Evolutionary conservation across 2,329 filamentous ascomycete species (phyloP).

Genomic region (Fusarium napiforme): DNA sequence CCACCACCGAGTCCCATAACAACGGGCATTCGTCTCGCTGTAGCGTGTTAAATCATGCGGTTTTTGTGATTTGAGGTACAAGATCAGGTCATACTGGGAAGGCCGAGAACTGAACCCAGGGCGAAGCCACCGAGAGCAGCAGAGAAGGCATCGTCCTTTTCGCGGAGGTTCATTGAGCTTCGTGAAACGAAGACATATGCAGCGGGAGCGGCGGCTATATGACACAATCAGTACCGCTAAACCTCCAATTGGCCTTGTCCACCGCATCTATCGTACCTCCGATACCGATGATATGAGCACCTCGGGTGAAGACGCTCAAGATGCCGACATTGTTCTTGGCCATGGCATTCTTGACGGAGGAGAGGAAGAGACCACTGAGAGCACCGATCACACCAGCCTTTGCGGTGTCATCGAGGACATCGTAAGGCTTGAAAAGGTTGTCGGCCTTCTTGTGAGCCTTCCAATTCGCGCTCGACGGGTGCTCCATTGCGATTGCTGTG

Average conservation of each 20-base stretch:
- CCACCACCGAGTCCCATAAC: constrained; percentile 73
- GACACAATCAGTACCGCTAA: constrained; percentile 43
- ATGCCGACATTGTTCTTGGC: constrained; percentile 83
- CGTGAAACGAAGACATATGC: constrained; percentile 81
- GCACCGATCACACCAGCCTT: constrained; percentile 74
- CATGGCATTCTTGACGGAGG: constrained; percentile 87
- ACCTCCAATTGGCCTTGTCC: constrained; percentile 32
- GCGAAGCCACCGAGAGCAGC: constrained; percentile 80
- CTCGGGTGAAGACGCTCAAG: constrained; percentile 82
- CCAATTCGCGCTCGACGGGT: constrained; percentile 43
- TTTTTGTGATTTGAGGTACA: constrained; percentile 1
- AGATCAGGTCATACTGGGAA: constrained; percentile 78
- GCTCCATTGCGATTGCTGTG: constrained; percentile 49
- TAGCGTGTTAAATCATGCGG: constrained; percentile 31
- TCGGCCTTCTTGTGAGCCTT: constrained; percentile 41
- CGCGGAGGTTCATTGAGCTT: constrained; percentile 84
- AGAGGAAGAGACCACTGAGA: constrained; percentile 74
- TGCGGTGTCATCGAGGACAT: constrained; percentile 76
- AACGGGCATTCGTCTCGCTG: constrained; percentile 69
- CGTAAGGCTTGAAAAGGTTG: constrained; percentile 73
- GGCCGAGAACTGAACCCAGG: constrained; percentile 76
- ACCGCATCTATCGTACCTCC: constrained; percentile 45
- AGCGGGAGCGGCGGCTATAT: constrained; percentile 69
- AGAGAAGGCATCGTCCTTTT: constrained; percentile 84
- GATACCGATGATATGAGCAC: constrained; percentile 75